Base-by-base conservation (phyloP, 2,329 filamentous ascomycete species). In the Ophiognomonia clavigignenti-juglandacearum region DNA sequence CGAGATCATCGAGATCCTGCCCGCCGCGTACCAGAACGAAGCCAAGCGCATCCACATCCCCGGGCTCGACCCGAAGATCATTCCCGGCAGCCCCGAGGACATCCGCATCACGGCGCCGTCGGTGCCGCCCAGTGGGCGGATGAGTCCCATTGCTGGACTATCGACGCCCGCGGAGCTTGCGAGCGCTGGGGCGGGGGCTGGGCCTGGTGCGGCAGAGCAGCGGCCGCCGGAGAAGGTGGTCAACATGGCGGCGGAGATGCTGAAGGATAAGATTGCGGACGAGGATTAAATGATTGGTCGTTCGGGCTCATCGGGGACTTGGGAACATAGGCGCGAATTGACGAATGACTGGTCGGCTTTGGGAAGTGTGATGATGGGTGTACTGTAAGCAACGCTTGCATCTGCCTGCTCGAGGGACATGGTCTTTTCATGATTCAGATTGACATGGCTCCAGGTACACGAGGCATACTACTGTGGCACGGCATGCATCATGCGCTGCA, bases 1-100 rank as follows among this genome's bases (percentile, higher is more conserved):
- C 62, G 90, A 98, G 64, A 97, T 98, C 61, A 96, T 98, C 56
- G 93, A 98, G 74, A 96, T 98, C 62, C 95, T 97, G 50, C 95
- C 93, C 3, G 91, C 92, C 16, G 92, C 89, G 26, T 98, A 98
- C 68, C 93, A 96, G 70, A 98, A 98, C 62, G 86, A 93, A 65
- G 88, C 92, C 18, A 93, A 88, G 64, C 83, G 90, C 48, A 90
- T 98, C 58, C 83, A 86, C 57, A 95, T 98, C 53, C 86, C 88
- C 5, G 77, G 77, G 4, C 65, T 82, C 22, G 75, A 82, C 49
- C 74, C 78, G 11, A 75, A 78, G 41, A 82, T 90, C 43, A 79
- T 95, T 13, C 86, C 88, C 2, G 78, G 78, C 42, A 90, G 86
- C 2, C 88, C 90, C 1, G 84, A 95, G 66, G 87, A 90, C 53